A percentile compares a stretch with the other conserved stretches of the same genome.
These are phyloP conservation scores for Stemphylium lycopersici DNA, from an alignment of 2,329 filamentous ascomycete species.

Conservation along the genomic window DNA sequence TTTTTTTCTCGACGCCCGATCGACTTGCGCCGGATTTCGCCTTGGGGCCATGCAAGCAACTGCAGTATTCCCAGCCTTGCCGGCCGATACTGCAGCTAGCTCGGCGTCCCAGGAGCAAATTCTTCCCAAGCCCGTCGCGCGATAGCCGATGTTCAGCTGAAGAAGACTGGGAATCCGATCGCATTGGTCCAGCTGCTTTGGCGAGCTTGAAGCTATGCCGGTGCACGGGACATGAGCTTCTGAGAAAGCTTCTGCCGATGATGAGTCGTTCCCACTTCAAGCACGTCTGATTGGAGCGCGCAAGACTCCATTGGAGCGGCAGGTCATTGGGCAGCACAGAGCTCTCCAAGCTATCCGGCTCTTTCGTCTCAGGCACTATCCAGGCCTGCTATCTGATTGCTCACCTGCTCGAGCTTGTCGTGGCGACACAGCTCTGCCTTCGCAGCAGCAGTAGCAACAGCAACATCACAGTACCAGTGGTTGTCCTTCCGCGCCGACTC, in stretches of 20 bases:
- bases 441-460: constrained; percentile 1
- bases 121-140: constrained; percentile 7
- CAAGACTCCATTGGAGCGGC: constrained; percentile 6
- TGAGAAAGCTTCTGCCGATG: constrained; percentile 12
- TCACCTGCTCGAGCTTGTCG: constrained; percentile 14
- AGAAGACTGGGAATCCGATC: constrained; percentile 2
- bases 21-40: constrained; percentile 1
- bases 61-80: constrained; percentile 7
- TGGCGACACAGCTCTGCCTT: constrained; percentile 14
- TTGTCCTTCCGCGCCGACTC: not conserved
- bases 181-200: constrained; percentile 11
- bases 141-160: constrained; percentile 10
- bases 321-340: constrained; percentile 21
- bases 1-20: not conserved
- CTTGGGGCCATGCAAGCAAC: constrained; percentile 4
- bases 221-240: constrained; percentile 13
- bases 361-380: constrained; percentile 12
- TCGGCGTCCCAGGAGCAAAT: constrained; percentile 12
- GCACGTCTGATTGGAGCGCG: constrained; percentile 17
- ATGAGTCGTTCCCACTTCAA: constrained; percentile 11
- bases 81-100: constrained; percentile 13
- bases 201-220: constrained; percentile 3
- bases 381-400: constrained; percentile 14
- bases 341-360: constrained; percentile 14
- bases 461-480: constrained; percentile 5